Base-by-base conservation (phyloP, 257 asterid species). In the Ligustrum vulgare region DNA sequence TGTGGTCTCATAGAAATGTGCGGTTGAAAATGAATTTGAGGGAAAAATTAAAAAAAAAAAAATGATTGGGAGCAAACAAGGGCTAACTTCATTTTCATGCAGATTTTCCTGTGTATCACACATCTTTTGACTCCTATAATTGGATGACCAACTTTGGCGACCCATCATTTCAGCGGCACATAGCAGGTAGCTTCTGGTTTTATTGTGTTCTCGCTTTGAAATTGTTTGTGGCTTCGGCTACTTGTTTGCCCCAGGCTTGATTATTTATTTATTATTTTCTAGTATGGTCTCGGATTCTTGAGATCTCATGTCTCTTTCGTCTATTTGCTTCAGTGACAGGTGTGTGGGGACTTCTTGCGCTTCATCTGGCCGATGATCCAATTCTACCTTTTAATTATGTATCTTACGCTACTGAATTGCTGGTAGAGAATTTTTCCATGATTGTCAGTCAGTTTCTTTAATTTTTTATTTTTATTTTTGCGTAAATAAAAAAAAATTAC, bases 91-190 rank as follows among this genome's bases (percentile, higher is more conserved):
- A 25, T 65, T 67, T 54, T 75, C 80, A 45, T 83, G 86, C 96
- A 90, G 98, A 89, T 72, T 94, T 89, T 82, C 91, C 98, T 15
- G 98, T 91, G 75, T 94, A 94, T 85, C 98, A 94, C 86, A 92
- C 98, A 36, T 95, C 95, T 71, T 94, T 87, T 51, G 98, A 94
- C 84, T 89, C 98, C 70, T 94, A 89, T 77, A 88, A 87, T 60
- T 94, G 98, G 98, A 92, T 92, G 96, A 49, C 51, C 73, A 91
- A 82, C 28, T 71, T 69, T 65, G 98, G 98, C 66, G 98, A 94
- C 79, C 98, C 98, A 49, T 77, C 84, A 67, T 94, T 94, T 83
- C 91, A 88, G 67, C 95, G 98, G 41, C 98, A 94, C 23, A 92
- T 89, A 28, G 81, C 99, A 77, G 95, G 98, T 93, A 79, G 67